Conservation (phyloP, 2,329 filamentous ascomycete species). For the Xylaria sp. region DNA sequence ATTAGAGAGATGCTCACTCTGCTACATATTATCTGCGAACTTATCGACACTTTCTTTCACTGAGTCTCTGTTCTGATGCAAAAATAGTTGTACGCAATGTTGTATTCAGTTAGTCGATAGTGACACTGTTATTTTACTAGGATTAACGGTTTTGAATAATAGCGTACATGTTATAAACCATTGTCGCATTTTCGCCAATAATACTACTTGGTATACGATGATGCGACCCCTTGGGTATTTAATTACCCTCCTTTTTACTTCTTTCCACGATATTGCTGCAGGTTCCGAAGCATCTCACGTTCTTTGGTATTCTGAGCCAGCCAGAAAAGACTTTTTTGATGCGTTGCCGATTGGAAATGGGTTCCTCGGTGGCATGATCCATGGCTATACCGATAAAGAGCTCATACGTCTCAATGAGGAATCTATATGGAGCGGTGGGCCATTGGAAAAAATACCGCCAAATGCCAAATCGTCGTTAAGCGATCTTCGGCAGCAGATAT, state of each 20-base stretch:
- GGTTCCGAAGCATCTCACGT: conserved; percentile 13
- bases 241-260: background rate
- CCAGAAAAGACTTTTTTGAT: conserved; percentile 21
- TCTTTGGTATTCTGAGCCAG: conserved; percentile 19
- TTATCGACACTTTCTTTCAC: background rate
- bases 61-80: background rate
- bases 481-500: conserved; percentile 14
- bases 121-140: background rate
- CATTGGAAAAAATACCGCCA: background rate
- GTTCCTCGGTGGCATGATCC: conserved; percentile 17
- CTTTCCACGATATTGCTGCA: background rate
- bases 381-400: conserved; percentile 18
- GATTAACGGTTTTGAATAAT: background rate
- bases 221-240: background rate
- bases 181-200: background rate
- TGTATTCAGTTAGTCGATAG: background rate
- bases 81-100: background rate
- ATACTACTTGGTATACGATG: background rate
- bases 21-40: background rate
- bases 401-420: conserved; percentile 15
- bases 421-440: conserved; percentile 1
- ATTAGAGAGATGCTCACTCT: background rate
- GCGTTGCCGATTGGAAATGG: conserved; percentile 20
- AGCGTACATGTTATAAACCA: background rate
- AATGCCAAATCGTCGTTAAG: conserved; percentile 12